These are phyloP conservation scores for Fusarium sp. DNA, from an alignment of 2,329 filamentous ascomycete genomes.

Conservation along the genomic window DNA sequence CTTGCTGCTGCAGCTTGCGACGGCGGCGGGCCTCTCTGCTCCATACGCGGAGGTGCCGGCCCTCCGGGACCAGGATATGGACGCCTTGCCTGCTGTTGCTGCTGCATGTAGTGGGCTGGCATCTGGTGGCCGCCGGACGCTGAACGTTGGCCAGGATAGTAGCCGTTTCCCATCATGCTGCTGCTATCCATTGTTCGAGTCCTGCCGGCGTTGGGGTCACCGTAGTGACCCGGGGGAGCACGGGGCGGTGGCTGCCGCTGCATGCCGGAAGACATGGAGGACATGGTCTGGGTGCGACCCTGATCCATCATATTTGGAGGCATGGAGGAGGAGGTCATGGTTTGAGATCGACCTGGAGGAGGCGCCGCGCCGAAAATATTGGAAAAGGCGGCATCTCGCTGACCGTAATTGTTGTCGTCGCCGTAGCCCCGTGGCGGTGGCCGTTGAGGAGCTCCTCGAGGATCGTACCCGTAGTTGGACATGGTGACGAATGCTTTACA, in stretches of 20 bases:
- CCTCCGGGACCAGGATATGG: conserved; percentile 55
- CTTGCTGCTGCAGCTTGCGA: conserved; percentile 52
- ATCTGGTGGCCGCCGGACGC: conserved; percentile 59
- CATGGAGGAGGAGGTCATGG: conserved; percentile 84
- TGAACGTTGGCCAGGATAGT: conserved; percentile 63
- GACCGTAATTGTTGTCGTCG: conserved; percentile 62
- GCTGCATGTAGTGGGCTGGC: conserved; percentile 58
- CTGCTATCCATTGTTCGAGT: conserved; percentile 47
- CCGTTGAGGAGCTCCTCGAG: conserved; percentile 56
- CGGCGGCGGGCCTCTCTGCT: conserved; percentile 63
- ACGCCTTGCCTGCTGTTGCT: conserved; percentile 54
- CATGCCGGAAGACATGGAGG: conserved; percentile 62
- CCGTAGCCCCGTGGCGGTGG: conserved; percentile 57
- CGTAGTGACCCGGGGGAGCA: conserved; percentile 53
- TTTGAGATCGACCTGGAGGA: conserved; percentile 89
- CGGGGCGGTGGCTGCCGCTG: conserved; percentile 71
- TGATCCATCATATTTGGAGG: conserved; percentile 61
- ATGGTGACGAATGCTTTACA: conserved; percentile 51
- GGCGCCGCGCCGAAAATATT: conserved; percentile 93
- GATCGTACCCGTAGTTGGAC: conserved; percentile 67
- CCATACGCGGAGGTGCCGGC: conserved; percentile 70
- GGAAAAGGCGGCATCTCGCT: conserved; percentile 93
- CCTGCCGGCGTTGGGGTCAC: conserved; percentile 46
- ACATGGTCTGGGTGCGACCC: conserved; percentile 84
- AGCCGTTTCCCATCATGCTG: conserved; percentile 59